Evolutionary conservation across 106 monocot species (phyloP), one percentile per base, ranked within the genome.

Genomic region (Triglochin maritima): DNA sequence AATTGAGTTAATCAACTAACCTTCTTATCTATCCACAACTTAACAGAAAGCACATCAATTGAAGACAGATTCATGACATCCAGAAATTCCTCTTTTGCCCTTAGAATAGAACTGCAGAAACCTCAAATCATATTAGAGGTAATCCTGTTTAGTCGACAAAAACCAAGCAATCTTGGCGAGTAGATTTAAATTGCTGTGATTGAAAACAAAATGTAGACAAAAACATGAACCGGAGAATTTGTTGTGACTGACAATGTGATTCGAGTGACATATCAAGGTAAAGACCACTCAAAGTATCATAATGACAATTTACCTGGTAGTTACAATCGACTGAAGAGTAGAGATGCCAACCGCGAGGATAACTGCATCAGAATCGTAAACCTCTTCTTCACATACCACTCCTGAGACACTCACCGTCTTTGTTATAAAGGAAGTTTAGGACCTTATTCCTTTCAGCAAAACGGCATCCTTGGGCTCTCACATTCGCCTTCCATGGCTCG

Each of bases 11-110:
- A 63, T 46, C 11, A 79, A 50, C 62, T 67, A 3, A 91, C 90
- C 84, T 87, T 91, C 52, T 72, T 78, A 75, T 91, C 83, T 51
- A 87, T 65, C 90, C 87, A 91, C 60, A 87, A 13, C 64, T 79
- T 91, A 16, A 91, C 75, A 57, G 81, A 78, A 65, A 90, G 46
- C 29, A 80, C 67, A 78, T 82, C 84, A 62, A 70, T 67, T 2
- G 82, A 46, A 64, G 72, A 64, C 67, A 91, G 66, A 44, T 82
- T 82, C 44, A 91, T 74, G 59, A 71, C 69, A 62, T 84, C 80
- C 29, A 82, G 42, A 64, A 91, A 91, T 49, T 91, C 90, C 65
- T 83, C 57, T 43, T 55, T 66, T 57, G 71, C 75, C 62, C 79
- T 74, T 42, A 91, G 79, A 50, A 78, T 72, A 73, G 72, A 70